phyloP scores from a whole-genome alignment of 192 early-diverging fungal genomes.

The Podila verticillata region DNA sequence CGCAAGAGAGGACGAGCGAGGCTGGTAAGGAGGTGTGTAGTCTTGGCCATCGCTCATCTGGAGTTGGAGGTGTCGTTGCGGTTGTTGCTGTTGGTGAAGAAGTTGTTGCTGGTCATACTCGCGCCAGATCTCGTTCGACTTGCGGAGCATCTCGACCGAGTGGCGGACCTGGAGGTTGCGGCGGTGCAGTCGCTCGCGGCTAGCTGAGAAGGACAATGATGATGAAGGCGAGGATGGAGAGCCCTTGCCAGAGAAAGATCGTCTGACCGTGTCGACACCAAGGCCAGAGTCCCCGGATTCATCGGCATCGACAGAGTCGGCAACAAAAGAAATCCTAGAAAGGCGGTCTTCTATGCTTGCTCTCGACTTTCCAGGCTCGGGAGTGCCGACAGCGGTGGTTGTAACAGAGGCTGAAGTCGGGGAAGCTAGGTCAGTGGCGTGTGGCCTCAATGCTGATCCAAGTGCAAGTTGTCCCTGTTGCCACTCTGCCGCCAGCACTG shows the following conservation, averaged over 20 bases:
- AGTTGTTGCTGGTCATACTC: background rate
- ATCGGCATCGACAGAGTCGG: background rate
- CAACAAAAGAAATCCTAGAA: background rate
- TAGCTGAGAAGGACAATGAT: background rate
- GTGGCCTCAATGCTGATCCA: background rate
- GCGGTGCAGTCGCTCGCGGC: background rate
- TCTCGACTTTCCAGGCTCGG: background rate
- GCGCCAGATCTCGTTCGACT: slow-evolving; percentile 3
- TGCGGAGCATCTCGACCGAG: background rate
- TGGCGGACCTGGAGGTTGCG: background rate
- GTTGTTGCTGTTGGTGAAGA: background rate
- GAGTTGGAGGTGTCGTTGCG: background rate
- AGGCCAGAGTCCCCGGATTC: background rate
- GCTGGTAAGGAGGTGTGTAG: background rate
- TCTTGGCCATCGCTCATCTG: background rate
- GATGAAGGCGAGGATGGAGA: background rate
- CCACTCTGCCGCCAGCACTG: slow-evolving; percentile 61
- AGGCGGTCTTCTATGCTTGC: background rate
- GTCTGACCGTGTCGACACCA: background rate
- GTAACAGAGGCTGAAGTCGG: background rate
- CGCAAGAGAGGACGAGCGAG: background rate
- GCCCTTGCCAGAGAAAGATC: background rate
- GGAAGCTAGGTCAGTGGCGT: background rate
- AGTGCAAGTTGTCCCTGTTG: slow-evolving; percentile 58
- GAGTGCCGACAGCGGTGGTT: background rate